phyloP scores from a whole-genome alignment of 495 filamentous ascomycete species.

The Xylaria curta region DNA sequence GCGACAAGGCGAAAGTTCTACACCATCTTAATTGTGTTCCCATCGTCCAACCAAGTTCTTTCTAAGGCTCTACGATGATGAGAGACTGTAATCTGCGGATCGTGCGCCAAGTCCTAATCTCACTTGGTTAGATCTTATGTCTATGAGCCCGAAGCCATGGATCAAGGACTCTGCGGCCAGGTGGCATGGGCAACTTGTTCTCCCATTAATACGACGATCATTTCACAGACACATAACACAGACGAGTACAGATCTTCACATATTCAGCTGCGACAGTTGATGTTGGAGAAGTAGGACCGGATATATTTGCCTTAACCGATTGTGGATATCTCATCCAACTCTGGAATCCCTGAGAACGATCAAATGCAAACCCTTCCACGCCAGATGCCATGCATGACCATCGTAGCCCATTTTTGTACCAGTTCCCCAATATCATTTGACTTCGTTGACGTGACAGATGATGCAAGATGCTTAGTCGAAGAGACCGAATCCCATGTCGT shows the following conservation, averaged over 20 bases:
- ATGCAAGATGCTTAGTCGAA: slow-evolving; percentile 78
- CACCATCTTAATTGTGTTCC: too few relatives aligned
- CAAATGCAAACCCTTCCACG: slow-evolving; percentile 38
- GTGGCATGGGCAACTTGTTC: not conserved
- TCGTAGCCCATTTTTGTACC: slow-evolving; percentile 37
- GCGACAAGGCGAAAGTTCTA: too few relatives aligned
- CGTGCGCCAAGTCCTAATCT: too few relatives aligned
- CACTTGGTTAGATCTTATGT: too few relatives aligned
- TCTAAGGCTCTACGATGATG: too few relatives aligned
- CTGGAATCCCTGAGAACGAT: slow-evolving; percentile 16
- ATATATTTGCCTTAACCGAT: slow-evolving; percentile 36
- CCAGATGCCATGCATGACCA: slow-evolving; percentile 39
- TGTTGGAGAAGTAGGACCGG: slow-evolving; percentile 37
- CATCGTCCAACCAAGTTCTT: too few relatives aligned
- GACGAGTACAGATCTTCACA: not conserved
- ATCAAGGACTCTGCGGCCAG: too few relatives aligned
- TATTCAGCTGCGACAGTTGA: not conserved
- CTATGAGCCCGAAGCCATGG: too few relatives aligned
- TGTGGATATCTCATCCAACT: slow-evolving; percentile 33
- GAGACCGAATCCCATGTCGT: slow-evolving; percentile 99
- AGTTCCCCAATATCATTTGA: slow-evolving; percentile 34
- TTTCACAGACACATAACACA: not conserved
- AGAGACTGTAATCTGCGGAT: too few relatives aligned
- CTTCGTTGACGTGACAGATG: slow-evolving; percentile 35
- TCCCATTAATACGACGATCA: not conserved